A percentile compares a stretch with the other conserved stretches of the same genome.
phyloP scores from a whole-genome alignment of 768 basidiomycete genomes.

The Favolaschia claudopus region DNA sequence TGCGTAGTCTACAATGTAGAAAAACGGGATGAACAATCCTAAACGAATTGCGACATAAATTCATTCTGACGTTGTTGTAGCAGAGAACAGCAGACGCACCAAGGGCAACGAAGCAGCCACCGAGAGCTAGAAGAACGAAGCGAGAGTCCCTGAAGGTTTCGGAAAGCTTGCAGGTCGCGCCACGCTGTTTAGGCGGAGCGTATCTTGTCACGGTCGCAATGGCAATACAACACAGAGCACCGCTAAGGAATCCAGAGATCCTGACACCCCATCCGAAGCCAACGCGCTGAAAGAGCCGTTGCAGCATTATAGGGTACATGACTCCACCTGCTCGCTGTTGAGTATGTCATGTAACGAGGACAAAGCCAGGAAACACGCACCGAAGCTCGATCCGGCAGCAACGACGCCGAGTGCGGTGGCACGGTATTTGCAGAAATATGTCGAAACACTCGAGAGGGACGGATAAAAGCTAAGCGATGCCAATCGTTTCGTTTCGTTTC shows the following conservation, averaged over 20 bases:
- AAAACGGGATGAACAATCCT: conserved; percentile 79
- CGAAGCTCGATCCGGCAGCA: conserved; percentile 72
- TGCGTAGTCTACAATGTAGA: conserved; percentile 72
- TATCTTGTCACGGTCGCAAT: conserved; percentile 53
- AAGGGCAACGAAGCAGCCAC: conserved; percentile 66
- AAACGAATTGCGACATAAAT: not conserved
- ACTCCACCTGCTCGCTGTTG: conserved; percentile 60
- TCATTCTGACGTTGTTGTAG: not conserved
- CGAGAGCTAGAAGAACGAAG: conserved; percentile 61
- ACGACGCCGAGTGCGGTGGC: conserved; percentile 78
- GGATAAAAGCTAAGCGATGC: conserved; percentile 68
- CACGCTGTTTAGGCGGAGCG: conserved; percentile 36
- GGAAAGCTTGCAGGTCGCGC: conserved; percentile 34
- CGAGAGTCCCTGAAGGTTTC: conserved; percentile 54
- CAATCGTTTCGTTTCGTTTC: conserved; percentile 14
- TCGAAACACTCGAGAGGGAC: conserved; percentile 69
- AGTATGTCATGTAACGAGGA: not conserved
- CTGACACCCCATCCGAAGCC: conserved; percentile 74
- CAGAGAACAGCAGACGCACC: conserved; percentile 49
- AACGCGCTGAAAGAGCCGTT: conserved; percentile 57
- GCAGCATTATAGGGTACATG: conserved; percentile 71
- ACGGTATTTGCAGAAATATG: conserved; percentile 68
- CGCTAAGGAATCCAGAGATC: conserved; percentile 59
- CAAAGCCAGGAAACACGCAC: conserved; percentile 39
- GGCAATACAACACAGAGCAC: conserved; percentile 52